Conservation (phyloP, 495 filamentous ascomycete genomes). For the Hypoxylon cercidicola region DNA sequence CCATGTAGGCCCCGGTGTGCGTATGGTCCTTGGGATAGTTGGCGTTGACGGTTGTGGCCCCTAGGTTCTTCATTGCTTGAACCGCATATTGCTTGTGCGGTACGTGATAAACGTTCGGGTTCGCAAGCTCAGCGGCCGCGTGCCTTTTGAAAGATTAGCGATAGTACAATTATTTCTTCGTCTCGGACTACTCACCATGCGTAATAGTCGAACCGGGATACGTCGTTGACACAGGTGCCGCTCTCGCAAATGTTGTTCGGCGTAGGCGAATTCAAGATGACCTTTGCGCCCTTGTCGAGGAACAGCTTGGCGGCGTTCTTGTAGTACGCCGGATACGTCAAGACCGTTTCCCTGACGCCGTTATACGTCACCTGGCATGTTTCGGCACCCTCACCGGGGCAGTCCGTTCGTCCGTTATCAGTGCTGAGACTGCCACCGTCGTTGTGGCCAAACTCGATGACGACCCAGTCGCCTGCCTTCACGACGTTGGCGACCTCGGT, state of each 20-base stretch:
- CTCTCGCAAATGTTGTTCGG: constrained; percentile 66
- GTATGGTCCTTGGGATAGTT: constrained; percentile 69
- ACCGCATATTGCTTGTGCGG: constrained; percentile 65
- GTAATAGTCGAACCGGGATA: constrained; percentile 63
- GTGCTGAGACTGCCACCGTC: constrained; percentile 51
- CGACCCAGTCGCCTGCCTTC: constrained; percentile 56
- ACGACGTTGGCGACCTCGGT: constrained; percentile 48
- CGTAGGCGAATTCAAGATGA: constrained; percentile 67
- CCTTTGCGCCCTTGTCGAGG: constrained; percentile 64
- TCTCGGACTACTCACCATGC: constrained; percentile 41
- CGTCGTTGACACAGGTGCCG: constrained; percentile 56
- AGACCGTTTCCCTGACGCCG: constrained; percentile 63
- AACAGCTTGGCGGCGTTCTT: constrained; percentile 64
- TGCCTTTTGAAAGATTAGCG: constrained; percentile 41
- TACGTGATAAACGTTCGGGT: constrained; percentile 56
- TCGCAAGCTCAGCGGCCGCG: constrained; percentile 46
- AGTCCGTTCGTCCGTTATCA: constrained; percentile 68
- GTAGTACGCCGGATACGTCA: constrained; percentile 68
- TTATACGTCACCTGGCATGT: constrained; percentile 63
- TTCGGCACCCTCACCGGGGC: constrained; percentile 62
- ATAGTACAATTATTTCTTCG: constrained; percentile 22
- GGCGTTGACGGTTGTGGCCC: constrained; percentile 53
- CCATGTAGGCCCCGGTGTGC: constrained; percentile 65
- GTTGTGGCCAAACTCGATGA: constrained; percentile 63
- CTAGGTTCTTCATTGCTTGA: constrained; percentile 59